These are phyloP conservation scores for Fusarium praegraminearum DNA, from an alignment of 2,329 filamentous ascomycete species.

Conservation along the genomic window DNA sequence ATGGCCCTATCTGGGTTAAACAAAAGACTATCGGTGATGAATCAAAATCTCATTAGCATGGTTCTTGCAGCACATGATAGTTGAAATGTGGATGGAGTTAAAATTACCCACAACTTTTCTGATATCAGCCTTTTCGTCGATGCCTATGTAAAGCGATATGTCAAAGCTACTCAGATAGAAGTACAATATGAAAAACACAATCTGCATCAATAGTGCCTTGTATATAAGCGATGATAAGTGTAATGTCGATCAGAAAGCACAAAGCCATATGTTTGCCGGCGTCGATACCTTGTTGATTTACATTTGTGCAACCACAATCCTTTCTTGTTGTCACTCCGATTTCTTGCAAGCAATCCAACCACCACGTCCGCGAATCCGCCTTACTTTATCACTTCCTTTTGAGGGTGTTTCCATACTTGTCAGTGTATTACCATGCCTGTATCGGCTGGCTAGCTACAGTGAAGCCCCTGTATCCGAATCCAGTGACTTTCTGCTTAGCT, in stretches of 20 bases:
- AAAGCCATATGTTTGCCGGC: neutral
- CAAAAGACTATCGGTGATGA: no score
- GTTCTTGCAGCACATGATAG: neutral
- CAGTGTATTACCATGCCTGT: neutral
- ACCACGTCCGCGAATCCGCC: accelerated
- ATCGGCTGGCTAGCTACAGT: neutral
- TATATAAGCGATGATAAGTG: neutral
- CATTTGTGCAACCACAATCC: neutral
- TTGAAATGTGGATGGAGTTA: neutral
- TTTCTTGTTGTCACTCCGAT: neutral
- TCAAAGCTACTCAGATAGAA: accelerated
- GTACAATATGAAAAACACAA: neutral
- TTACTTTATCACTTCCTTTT: accelerated
- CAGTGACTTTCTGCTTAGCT: neutral
- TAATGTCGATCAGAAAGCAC: neutral
- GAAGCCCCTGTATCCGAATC: neutral
- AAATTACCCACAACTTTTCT: neutral
- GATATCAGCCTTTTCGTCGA: neutral
- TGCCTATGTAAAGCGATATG: neutral
- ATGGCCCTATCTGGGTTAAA: no score
- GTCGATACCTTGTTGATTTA: neutral
- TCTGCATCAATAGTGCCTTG: neutral
- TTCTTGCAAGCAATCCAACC: neutral
- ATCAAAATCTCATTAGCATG: neutral
- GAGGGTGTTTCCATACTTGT: neutral